Conservation (phyloP, 306 rosid genomes). For the Vigna radiata region DNA sequence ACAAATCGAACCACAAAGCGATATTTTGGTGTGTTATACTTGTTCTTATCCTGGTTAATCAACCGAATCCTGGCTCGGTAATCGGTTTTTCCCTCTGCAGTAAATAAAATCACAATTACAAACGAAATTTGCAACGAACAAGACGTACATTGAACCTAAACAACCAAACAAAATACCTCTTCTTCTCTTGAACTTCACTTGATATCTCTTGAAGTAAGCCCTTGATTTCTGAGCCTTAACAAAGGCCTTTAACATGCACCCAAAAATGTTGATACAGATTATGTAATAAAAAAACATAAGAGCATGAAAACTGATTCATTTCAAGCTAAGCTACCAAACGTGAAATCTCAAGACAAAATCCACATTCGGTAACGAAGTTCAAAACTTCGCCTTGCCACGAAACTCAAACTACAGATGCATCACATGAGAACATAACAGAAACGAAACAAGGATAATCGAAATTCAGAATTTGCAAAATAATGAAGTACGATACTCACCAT, state of each 20-base stretch:
- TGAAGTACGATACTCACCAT: conserved; percentile 8
- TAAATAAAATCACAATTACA: neutral
- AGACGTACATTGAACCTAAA: neutral
- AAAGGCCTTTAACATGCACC: neutral
- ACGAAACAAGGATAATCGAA: neutral
- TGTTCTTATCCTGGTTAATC: conserved; percentile 91
- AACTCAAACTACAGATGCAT: neutral
- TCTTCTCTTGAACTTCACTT: conserved; percentile 63
- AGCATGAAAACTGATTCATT: neutral
- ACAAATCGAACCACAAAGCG: conserved; percentile 84
- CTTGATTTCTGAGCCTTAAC: conserved; percentile 45
- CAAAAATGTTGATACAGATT: neutral
- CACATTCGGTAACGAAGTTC: neutral
- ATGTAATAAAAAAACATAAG: neutral
- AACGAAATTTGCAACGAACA: neutral
- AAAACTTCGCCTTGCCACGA: neutral
- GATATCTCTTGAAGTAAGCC: conserved; percentile 58
- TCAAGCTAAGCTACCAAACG: neutral
- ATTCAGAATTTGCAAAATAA: no score
- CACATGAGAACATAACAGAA: neutral
- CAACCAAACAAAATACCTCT: conserved; percentile 38
- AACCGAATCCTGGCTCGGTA: conserved; percentile 87
- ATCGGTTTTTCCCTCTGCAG: conserved; percentile 90
- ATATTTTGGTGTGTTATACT: conserved; percentile 87
- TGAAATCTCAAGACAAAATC: neutral